A percentile compares a stretch with the other conserved stretches of the same genome.
These are phyloP conservation scores for Lactifluus pinguis DNA, from an alignment of 768 basidiomycete genomes.

Conservation along the genomic window DNA sequence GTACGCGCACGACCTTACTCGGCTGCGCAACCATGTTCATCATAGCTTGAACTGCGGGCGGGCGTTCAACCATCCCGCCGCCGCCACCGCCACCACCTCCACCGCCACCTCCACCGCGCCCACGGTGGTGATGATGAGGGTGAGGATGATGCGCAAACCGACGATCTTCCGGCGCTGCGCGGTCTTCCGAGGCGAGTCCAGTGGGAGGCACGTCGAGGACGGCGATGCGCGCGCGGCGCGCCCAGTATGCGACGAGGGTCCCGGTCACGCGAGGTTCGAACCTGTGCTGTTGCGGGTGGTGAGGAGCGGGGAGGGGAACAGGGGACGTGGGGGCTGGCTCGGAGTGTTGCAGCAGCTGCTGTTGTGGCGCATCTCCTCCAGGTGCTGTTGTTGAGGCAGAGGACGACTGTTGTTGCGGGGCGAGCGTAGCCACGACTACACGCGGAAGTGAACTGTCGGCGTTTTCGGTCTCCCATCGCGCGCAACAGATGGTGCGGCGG, in stretches of 20 bases:
- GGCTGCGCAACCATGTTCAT: conserved; percentile 70
- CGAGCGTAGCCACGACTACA: conserved; percentile 52
- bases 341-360: background rate
- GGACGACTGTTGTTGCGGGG: background rate
- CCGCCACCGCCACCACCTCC: conserved; percentile 20
- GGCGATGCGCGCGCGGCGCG: conserved; percentile 48
- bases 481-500: conserved; percentile 75
- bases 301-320: conserved; percentile 59
- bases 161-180: conserved; percentile 25
- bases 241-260: conserved; percentile 58
- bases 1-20: conserved; percentile 65
- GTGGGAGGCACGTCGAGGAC: conserved; percentile 40
- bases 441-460: conserved; percentile 34
- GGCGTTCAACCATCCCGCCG: conserved; percentile 59
- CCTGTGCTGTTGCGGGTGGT: conserved; percentile 33
- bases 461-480: conserved; percentile 62
- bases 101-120: conserved; percentile 26
- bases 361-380: background rate
- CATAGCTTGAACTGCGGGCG: conserved; percentile 72
- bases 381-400: background rate
- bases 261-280: conserved; percentile 61
- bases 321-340: conserved; percentile 32
- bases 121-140: conserved; percentile 13
- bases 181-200: conserved; percentile 7
- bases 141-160: conserved; percentile 9